phyloP scores from a whole-genome alignment of 2,329 filamentous ascomycete species.

The Aspergillus transmontanensis region DNA sequence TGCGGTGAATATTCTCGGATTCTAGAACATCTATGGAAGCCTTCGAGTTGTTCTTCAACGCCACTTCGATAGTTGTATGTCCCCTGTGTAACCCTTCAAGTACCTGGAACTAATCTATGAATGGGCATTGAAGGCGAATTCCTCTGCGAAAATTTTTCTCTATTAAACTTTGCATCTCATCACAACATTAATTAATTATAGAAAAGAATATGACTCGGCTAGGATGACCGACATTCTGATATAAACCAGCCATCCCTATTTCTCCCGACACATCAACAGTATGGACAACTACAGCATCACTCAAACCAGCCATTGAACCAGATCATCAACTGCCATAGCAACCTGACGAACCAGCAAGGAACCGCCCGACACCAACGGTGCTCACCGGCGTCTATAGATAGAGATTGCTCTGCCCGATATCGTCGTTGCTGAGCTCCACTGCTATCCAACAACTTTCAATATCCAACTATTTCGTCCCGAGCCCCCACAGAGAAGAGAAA shows the following conservation, averaged over 20 bases:
- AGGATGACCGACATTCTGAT: background rate
- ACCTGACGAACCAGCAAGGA: background rate
- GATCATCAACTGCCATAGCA: background rate
- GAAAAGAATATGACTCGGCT: background rate
- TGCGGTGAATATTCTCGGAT: background rate
- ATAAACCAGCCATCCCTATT: background rate
- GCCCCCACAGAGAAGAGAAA: background rate
- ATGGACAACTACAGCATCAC: background rate
- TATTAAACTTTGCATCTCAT: background rate
- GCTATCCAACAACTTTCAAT: background rate
- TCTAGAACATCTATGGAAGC: slow-evolving; percentile 5
- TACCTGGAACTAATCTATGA: background rate
- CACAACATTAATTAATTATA: background rate
- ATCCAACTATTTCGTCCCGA: background rate
- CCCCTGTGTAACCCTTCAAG: no score
- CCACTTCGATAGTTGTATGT: background rate
- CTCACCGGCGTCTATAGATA: background rate
- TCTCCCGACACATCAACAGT: background rate
- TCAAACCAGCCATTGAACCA: background rate
- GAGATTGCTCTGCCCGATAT: slow-evolving; percentile 1
- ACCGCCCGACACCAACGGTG: background rate
- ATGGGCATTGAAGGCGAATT: background rate
- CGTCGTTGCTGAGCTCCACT: background rate
- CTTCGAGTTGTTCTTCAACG: background rate
- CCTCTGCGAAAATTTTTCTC: background rate